These are phyloP conservation scores for Diatrype stigma DNA, from an alignment of 2,329 filamentous ascomycete genomes.

Conservation along the genomic window DNA sequence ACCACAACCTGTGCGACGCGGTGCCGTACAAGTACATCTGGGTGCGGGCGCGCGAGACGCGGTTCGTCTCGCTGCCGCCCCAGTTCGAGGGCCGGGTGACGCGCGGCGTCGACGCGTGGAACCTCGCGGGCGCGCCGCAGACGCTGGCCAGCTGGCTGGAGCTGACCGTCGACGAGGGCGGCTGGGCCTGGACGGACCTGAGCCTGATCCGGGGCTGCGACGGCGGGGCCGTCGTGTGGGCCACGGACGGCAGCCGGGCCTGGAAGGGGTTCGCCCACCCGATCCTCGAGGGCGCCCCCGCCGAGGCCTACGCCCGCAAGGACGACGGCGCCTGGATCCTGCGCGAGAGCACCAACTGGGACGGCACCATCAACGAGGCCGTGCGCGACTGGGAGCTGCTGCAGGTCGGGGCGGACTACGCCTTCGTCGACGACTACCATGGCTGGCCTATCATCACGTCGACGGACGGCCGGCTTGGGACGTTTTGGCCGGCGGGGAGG, in stretches of 20 bases:
- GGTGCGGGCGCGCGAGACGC: slow-evolving; percentile 14
- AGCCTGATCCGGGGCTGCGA: slow-evolving; percentile 27
- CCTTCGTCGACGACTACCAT: slow-evolving; percentile 16
- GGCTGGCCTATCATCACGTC: slow-evolving; percentile 15
- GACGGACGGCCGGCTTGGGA: slow-evolving; percentile 7
- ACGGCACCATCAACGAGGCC: background rate
- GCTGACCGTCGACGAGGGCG: slow-evolving; percentile 17
- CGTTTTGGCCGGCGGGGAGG: background rate
- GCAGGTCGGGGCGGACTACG: slow-evolving; percentile 7
- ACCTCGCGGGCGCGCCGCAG: slow-evolving; percentile 20
- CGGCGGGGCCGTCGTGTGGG: slow-evolving; percentile 17
- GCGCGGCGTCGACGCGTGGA: slow-evolving; percentile 20
- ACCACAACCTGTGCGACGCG: slow-evolving; percentile 24
- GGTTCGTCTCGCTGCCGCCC: slow-evolving; percentile 21
- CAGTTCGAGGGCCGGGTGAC: slow-evolving; percentile 22
- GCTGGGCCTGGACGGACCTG: slow-evolving; percentile 21
- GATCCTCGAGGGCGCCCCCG: slow-evolving; percentile 1
- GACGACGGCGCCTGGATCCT: background rate
- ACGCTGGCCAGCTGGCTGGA: slow-evolving; percentile 24
- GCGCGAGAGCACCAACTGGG: slow-evolving; percentile 5
- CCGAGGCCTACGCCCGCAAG: background rate
- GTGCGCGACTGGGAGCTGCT: slow-evolving; percentile 7
- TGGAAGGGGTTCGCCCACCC: slow-evolving; percentile 22
- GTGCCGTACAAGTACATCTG: slow-evolving; percentile 24
- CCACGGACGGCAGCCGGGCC: slow-evolving; percentile 15